Percentiles rank a stretch among this genome's conserved stretches.
Conservation (phyloP, 2,329 filamentous ascomycete genomes). For the Arthroderma sp. region DNA sequence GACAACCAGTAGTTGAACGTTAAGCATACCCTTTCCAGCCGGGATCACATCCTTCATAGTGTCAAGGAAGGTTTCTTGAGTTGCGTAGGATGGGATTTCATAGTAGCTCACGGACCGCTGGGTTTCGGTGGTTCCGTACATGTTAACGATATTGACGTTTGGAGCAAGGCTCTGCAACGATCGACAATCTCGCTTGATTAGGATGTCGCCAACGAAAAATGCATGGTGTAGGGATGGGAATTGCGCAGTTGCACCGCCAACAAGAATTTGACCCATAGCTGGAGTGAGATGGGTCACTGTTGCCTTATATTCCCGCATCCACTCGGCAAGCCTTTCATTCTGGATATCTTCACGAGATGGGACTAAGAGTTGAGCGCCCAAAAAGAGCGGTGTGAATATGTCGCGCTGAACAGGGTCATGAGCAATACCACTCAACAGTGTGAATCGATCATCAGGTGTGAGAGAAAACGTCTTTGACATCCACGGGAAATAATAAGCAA, state of each 20-base stretch:
- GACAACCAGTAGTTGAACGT: constrained; percentile 80
- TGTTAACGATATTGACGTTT: constrained; percentile 65
- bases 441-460: constrained; percentile 60
- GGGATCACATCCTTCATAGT: constrained; percentile 63
- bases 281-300: constrained; percentile 85
- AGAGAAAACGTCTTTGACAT: constrained; percentile 76
- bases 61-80: constrained; percentile 52
- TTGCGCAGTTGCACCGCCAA: constrained; percentile 65
- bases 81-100: constrained; percentile 54
- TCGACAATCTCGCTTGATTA: constrained; percentile 72
- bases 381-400: constrained; percentile 81
- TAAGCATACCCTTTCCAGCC: constrained; percentile 71
- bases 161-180: constrained; percentile 61
- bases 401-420: constrained; percentile 45
- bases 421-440: constrained; percentile 73
- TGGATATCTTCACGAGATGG: constrained; percentile 73
- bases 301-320: constrained; percentile 63
- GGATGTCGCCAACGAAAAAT: constrained; percentile 84
- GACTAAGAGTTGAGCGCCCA: constrained; percentile 66
- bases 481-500: constrained; percentile 83
- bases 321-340: constrained; percentile 74
- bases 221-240: constrained; percentile 66
- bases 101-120: constrained; percentile 71
- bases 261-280: constrained; percentile 88
- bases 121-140: constrained; percentile 83